A percentile compares a stretch with the other conserved stretches of the same genome.
Conservation (phyloP, 306 rosid species). For the Cicer chorassanicum region DNA sequence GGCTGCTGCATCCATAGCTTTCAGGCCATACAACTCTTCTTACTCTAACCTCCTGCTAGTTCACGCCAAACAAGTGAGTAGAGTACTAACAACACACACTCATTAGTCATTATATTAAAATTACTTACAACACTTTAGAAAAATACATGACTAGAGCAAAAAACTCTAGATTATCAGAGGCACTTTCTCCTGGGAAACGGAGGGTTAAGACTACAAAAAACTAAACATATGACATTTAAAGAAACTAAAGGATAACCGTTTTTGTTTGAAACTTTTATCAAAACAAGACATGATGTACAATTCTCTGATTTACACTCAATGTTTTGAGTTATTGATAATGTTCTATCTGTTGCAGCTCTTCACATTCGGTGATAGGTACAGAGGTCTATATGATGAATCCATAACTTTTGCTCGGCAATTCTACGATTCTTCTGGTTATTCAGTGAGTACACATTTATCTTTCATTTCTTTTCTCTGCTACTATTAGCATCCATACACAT, state of each 20-base stretch:
- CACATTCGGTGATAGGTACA: constrained; percentile 77
- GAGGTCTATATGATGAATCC: constrained; percentile 78
- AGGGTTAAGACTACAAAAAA: too few relatives aligned
- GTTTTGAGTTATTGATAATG: constrained; percentile 8
- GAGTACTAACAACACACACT: background rate
- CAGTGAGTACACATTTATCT: constrained; percentile 49
- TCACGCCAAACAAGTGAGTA: constrained; percentile 76
- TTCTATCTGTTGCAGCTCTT: constrained; percentile 61
- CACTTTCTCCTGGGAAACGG: too few relatives aligned
- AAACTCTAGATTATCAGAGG: too few relatives aligned
- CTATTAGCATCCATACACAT: background rate
- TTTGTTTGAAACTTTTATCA: too few relatives aligned
- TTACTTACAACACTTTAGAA: too few relatives aligned
- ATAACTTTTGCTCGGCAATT: constrained; percentile 60
- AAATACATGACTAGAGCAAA: too few relatives aligned
- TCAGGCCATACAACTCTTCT: constrained; percentile 76
- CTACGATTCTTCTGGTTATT: constrained; percentile 80
- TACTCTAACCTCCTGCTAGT: constrained; percentile 68
- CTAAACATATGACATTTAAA: too few relatives aligned
- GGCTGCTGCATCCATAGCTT: constrained; percentile 85
- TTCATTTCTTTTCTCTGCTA: background rate
- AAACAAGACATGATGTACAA: too few relatives aligned
- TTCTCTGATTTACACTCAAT: background rate
- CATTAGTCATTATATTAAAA: too few relatives aligned
- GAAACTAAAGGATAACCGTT: too few relatives aligned